phyloP scores from a whole-genome alignment of 1,284 basidiomycete species.

The Apiotrichum siamense region DNA sequence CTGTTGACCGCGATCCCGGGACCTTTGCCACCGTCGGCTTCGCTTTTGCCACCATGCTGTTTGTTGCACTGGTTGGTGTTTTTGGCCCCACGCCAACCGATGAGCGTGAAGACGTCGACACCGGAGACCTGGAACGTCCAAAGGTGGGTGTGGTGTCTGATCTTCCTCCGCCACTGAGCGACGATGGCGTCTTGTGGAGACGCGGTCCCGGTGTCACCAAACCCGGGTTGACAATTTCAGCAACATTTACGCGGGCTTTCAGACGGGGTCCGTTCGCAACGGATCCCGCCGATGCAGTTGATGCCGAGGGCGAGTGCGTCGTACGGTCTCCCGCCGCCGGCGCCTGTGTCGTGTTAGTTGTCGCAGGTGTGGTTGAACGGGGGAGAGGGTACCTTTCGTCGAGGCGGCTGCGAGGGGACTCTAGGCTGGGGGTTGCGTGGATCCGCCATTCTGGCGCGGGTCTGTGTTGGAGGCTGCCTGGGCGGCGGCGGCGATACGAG shows the following conservation, averaged over 20 bases:
- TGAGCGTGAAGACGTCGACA: constrained; percentile 4
- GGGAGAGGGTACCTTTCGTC: not conserved
- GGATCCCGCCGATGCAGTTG: constrained; percentile 17
- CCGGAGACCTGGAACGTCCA: constrained; percentile 2
- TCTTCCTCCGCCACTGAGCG: not conserved
- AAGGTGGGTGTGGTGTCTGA: not conserved
- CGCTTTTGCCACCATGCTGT: not conserved
- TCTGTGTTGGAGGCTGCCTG: no score
- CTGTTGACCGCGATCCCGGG: not conserved
- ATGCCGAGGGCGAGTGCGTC: constrained; percentile 1
- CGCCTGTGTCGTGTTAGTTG: not conserved
- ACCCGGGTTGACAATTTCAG: constrained; percentile 9
- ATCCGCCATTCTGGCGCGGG: not conserved
- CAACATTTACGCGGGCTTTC: constrained; percentile 21
- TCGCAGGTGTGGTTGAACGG: no score
- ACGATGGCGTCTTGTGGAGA: constrained; percentile 4
- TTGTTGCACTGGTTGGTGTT: not conserved
- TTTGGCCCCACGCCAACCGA: not conserved
- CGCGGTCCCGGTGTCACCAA: not conserved
- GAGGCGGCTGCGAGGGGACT: not conserved
- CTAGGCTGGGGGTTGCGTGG: not conserved
- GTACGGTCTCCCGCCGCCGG: not conserved
- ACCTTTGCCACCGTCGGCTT: constrained; percentile 4
- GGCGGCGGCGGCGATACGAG: not conserved
- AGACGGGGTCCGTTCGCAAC: constrained; percentile 18